Evolutionary conservation across 805 yeast species (phyloP), one percentile per base, ranked within the genome.

Genomic region (Tetrapisispora phaffii): DNA sequence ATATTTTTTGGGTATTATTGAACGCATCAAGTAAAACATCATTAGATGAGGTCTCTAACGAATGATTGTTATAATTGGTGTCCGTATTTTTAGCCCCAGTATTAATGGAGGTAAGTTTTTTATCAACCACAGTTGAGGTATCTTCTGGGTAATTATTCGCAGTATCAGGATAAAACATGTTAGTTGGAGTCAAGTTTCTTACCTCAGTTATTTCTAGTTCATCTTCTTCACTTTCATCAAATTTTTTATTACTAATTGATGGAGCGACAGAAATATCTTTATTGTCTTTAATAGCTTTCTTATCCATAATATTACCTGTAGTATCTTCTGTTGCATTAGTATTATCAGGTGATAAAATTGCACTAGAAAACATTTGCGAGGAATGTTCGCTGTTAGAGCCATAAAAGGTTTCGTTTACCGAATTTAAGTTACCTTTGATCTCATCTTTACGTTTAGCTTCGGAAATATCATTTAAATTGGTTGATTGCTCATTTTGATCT

Each of bases 151-250:
- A 31, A 39, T n/a, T 15, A 34, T 38, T 32, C 3, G 13, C 15
- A 22, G 23, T 23, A 21, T 36, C 41, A 23, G 21, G 21, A 15
- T 15, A 19, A 16, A 31, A 17, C n/a, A n/a, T 8, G 15, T 28
- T 19, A 5, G 21, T 28, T 21, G 42, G 42, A 16, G 42, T 23
- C 5, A 65, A 52, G 19, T 58, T 60, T 44, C 70, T 51, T 38
- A 70, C 55, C 61, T 73, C 62, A 7, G 75, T 62, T 59, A 75
- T 65, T 32, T 67, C 67, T n/a, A 67, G 41, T 33, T 66, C 71
- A 46, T 66, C 69, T 53, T 55, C 63, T 13, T 50, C 36, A 22
- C 9, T 22, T 7, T 7, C 20, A 9, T 49, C 48, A 20, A 35
- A 26, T 1, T 24, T 21, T 3, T 21, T 35, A n/a, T 38, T 42